Conservation (phyloP, 2,329 filamentous ascomycete species). For the Coleophoma crateriformis region DNA sequence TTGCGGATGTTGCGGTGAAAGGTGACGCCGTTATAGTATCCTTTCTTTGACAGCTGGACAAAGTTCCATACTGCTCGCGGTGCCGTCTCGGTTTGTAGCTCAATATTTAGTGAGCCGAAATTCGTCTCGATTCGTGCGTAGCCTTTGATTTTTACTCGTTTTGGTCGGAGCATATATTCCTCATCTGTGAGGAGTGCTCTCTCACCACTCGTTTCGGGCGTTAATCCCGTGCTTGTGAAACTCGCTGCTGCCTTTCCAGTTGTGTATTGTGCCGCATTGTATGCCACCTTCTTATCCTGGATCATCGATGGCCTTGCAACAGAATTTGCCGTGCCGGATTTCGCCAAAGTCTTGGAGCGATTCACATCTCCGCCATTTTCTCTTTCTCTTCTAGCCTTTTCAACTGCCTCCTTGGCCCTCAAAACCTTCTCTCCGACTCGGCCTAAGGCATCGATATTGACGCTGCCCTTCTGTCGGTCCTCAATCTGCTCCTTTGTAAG, state of each 20-base stretch:
- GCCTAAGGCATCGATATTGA: constrained; percentile 78
- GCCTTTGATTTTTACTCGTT: constrained; percentile 81
- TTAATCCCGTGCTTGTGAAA: constrained; percentile 91
- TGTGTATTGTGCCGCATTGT: constrained; percentile 86
- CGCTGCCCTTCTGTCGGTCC: constrained; percentile 58
- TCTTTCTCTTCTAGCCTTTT: constrained; percentile 75
- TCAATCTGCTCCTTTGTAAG: constrained; percentile 65
- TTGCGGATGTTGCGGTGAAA: constrained; percentile 94
- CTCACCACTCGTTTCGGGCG: constrained; percentile 83
- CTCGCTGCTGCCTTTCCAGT: constrained; percentile 88
- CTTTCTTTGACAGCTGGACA: constrained; percentile 76
- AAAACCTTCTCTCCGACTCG: constrained; percentile 76
- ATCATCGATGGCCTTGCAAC: constrained; percentile 37
- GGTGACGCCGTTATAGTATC: constrained; percentile 77
- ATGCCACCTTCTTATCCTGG: constrained; percentile 56
- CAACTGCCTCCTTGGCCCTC: constrained; percentile 89
- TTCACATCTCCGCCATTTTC: constrained; percentile 54
- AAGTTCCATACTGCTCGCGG: constrained; percentile 98
- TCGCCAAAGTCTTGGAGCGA: constrained; percentile 33
- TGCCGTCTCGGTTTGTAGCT: constrained; percentile 85
- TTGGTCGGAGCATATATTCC: constrained; percentile 92
- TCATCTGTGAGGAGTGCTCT: constrained; percentile 85
- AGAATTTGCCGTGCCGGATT: constrained; percentile 27
- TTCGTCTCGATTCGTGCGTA: constrained; percentile 89
- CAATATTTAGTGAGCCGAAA: constrained; percentile 77